Evolutionary conservation across 371 early-diverging fungal species (phyloP).

Genomic region (Dichotomocladium elegans): DNA sequence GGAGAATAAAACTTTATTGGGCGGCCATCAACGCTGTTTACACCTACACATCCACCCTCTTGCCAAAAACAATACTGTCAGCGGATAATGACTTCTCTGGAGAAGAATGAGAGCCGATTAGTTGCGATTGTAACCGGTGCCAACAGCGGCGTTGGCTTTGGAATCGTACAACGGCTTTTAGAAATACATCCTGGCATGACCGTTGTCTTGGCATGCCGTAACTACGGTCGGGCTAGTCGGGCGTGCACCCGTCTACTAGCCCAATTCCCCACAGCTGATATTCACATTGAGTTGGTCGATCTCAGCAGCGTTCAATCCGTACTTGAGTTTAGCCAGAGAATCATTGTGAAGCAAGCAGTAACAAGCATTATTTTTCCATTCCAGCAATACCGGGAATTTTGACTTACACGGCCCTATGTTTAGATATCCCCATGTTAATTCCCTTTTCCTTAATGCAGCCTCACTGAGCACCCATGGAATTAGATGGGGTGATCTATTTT

Average conservation of each 20-base stretch:
- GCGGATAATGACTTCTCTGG: too few relatives aligned
- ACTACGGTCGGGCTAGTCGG: constrained; percentile 47
- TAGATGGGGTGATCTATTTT: constrained; percentile 35
- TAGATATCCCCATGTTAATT: constrained; percentile 51
- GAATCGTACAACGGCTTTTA: constrained; percentile 64
- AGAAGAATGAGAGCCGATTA: too few relatives aligned
- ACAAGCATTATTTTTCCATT: background rate
- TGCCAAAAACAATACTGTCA: too few relatives aligned
- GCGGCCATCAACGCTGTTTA: too few relatives aligned
- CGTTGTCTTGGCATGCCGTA: constrained; percentile 76
- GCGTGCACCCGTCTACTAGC: constrained; percentile 50
- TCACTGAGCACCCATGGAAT: constrained; percentile 59
- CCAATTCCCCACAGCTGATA: constrained; percentile 31
- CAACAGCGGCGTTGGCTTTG: constrained; percentile 73
- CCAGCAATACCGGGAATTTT: background rate
- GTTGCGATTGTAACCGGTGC: constrained; percentile 62
- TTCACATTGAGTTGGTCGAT: constrained; percentile 51
- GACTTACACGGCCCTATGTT: background rate
- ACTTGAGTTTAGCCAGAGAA: constrained; percentile 16
- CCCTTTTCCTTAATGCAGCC: constrained; percentile 82
- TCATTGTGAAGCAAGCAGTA: constrained; percentile 18
- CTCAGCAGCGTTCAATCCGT: constrained; percentile 52
- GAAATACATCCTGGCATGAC: constrained; percentile 19
- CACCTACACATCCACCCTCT: too few relatives aligned
- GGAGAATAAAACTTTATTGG: too few relatives aligned